Evolutionary conservation across 176 grass and related monocot genomes (phyloP).

Genomic region (Triticum timopheevii): DNA sequence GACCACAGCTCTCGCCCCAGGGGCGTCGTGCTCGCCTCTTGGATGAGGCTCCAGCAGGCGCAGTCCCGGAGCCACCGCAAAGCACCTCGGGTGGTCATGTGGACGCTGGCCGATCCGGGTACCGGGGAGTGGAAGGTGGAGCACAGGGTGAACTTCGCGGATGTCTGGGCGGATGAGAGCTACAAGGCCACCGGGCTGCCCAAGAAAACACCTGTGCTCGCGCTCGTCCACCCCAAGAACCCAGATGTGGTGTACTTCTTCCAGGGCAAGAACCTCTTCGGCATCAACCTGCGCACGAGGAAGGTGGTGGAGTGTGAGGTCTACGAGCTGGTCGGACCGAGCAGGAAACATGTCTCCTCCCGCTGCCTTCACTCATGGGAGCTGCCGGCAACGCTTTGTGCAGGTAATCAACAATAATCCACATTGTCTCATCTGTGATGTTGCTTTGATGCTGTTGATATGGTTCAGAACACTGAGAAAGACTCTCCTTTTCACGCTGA

Average conservation of each 20-base stretch:
- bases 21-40: neutral
- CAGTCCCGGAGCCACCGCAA: slow-evolving; percentile 8
- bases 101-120: slow-evolving; percentile 4
- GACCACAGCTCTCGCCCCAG: neutral
- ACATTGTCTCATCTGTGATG: neutral
- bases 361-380: neutral
- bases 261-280: neutral
- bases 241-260: slow-evolving; percentile 1
- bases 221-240: neutral
- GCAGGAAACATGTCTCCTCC: slow-evolving; percentile 5
- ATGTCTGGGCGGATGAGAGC: neutral
- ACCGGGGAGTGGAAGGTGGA: slow-evolving; percentile 13
- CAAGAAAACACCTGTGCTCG: neutral
- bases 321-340: neutral
- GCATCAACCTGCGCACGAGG: neutral
- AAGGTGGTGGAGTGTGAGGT: slow-evolving; percentile 18
- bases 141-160: slow-evolving; percentile 1
- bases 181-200: slow-evolving; percentile 15
- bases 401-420: neutral
- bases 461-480: neutral
- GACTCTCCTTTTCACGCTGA: neutral
- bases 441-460: neutral
- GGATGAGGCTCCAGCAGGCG: neutral
- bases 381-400: neutral
- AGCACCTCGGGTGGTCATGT: slow-evolving; percentile 1